Evolutionary conservation across 2,329 filamentous ascomycete species (phyloP).

Genomic region (Aspergillus sp.): DNA sequence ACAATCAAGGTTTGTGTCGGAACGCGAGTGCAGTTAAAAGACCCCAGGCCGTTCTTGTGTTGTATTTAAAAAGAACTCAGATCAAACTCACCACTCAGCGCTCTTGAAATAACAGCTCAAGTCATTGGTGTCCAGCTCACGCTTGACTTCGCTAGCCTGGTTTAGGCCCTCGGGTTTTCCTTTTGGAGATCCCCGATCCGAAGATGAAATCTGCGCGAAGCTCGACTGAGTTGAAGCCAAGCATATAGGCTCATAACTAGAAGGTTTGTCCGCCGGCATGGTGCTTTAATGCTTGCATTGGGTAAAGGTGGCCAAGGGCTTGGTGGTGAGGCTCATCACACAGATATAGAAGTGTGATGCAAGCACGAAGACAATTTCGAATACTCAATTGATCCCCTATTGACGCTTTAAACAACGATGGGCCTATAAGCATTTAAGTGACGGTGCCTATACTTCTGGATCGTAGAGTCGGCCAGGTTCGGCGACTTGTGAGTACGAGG

Average conservation of each 20-base stretch:
- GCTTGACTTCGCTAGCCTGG: not conserved
- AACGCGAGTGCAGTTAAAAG: not conserved
- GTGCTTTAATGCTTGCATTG: not conserved
- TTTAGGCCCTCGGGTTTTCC: not conserved
- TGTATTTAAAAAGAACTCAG: not conserved
- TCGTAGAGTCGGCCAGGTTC: not conserved
- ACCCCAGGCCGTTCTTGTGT: not conserved
- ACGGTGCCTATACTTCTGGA: not conserved
- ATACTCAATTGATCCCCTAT: not conserved
- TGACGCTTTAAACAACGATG: not conserved
- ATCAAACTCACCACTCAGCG: constrained; percentile 42
- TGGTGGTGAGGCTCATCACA: not conserved
- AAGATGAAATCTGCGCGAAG: not conserved
- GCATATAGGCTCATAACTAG: constrained; percentile 21
- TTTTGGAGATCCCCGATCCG: not conserved
- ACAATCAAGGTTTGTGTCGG: not conserved
- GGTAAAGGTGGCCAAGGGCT: not conserved
- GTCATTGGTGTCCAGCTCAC: not conserved
- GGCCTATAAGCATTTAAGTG: not conserved
- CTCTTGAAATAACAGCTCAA: constrained; percentile 45
- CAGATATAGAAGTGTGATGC: not conserved
- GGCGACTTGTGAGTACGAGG: not conserved
- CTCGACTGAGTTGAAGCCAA: constrained; percentile 25
- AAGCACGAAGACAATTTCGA: not conserved
- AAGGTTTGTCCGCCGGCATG: constrained; percentile 13